A percentile compares a stretch with the other conserved stretches of the same genome.
These are phyloP conservation scores for Sistotremastrum suecicum DNA, from an alignment of 768 basidiomycete species.

Conservation along the genomic window DNA sequence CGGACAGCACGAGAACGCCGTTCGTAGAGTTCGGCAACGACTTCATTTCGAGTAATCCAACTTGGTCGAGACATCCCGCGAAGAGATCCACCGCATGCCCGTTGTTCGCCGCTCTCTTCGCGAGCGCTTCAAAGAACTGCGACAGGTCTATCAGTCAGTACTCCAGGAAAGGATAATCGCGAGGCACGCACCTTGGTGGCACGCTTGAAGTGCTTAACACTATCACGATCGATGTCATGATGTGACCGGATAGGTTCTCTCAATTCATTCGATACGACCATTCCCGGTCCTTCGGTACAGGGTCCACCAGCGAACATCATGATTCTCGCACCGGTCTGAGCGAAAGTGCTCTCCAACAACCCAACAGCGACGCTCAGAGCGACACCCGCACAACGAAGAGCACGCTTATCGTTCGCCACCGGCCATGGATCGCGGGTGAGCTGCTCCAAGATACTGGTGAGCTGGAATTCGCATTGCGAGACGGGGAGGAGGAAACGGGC, in stretches of 20 bases:
- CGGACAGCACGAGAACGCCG: constrained; percentile 89
- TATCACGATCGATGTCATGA: constrained; percentile 96
- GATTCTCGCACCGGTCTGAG: constrained; percentile 90
- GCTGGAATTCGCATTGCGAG: constrained; percentile 88
- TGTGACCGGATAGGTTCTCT: constrained; percentile 97
- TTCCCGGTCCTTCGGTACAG: constrained; percentile 90
- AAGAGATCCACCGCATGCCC: constrained; percentile 94
- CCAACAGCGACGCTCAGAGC: constrained; percentile 90
- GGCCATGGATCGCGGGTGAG: constrained; percentile 93
- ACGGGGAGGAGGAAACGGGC: constrained; percentile 87
- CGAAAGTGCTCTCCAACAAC: constrained; percentile 85
- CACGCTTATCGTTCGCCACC: constrained; percentile 86
- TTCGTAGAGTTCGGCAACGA: constrained; percentile 91
- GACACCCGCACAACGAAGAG: constrained; percentile 89
- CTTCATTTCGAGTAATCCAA: constrained; percentile 96
- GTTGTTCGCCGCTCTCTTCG: constrained; percentile 85
- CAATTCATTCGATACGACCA: constrained; percentile 91
- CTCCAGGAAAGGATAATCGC: constrained; percentile 1
- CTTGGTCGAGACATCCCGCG: constrained; percentile 95
- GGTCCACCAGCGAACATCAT: constrained; percentile 96
- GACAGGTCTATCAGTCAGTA: constrained; percentile 6
- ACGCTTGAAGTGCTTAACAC: constrained; percentile 93
- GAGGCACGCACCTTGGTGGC: constrained; percentile 65
- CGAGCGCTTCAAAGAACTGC: constrained; percentile 91
- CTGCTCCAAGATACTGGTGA: constrained; percentile 83